Conservation (phyloP, 495 filamentous ascomycete genomes). For the Echria macrotheca region DNA sequence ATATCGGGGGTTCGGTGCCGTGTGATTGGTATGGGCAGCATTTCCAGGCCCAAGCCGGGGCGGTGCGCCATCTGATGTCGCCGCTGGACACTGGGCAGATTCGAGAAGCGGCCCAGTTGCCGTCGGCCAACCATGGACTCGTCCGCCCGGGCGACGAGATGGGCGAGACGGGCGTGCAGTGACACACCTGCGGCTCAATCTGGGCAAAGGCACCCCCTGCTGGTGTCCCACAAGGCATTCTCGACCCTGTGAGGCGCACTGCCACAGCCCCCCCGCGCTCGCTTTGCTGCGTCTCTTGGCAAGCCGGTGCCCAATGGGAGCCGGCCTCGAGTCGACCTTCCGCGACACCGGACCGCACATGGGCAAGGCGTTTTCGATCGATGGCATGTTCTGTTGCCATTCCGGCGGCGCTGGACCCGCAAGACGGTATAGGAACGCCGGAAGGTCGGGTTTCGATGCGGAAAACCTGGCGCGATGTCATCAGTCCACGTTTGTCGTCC, state of each 20-base stretch:
- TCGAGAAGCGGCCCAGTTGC: neutral
- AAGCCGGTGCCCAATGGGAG: neutral
- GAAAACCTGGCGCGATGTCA: neutral
- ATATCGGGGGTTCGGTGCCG: neutral
- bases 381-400: no score
- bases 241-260: conserved; percentile 13
- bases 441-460: no score
- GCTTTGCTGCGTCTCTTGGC: neutral
- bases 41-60: neutral
- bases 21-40: neutral
- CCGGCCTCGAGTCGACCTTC: neutral
- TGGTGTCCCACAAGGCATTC: conserved; percentile 11
- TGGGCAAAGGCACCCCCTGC: neutral
- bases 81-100: conserved; percentile 1
- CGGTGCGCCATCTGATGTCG: neutral
- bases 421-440: no score
- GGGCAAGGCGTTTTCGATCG: conserved; percentile 11
- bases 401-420: no score
- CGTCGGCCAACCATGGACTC: neutral
- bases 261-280: conserved; percentile 12
- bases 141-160: neutral
- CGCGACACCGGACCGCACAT: conserved; percentile 2
- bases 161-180: neutral
- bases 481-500: no score
- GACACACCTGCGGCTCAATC: conserved; percentile 7